Conservation (phyloP, 805 yeast genomes). For the Pachysolen tannophilus region DNA sequence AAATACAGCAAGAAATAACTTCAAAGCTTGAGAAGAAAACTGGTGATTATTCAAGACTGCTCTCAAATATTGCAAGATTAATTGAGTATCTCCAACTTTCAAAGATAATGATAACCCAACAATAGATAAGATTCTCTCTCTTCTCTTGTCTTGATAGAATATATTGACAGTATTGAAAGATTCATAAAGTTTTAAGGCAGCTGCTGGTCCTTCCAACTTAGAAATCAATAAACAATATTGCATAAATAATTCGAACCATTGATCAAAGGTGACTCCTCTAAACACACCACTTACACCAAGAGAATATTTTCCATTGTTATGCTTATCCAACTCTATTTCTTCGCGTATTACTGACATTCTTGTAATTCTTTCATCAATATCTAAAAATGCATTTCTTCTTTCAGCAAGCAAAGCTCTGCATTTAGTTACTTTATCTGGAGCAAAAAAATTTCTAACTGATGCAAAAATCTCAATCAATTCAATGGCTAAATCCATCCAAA, state of each 20-base stretch:
- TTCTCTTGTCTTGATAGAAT: slow-evolving; percentile 56
- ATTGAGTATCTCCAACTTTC: slow-evolving; percentile 40
- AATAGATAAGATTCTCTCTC: slow-evolving; percentile 39
- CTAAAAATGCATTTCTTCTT: slow-evolving; percentile 52
- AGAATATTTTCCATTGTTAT: slow-evolving; percentile 16
- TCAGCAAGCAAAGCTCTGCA: slow-evolving; percentile 63
- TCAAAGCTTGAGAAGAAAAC: slow-evolving; percentile 62
- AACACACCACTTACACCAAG: slow-evolving; percentile 46
- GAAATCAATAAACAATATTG: slow-evolving; percentile 67
- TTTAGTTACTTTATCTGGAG: slow-evolving; percentile 61
- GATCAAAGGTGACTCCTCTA: slow-evolving; percentile 67
- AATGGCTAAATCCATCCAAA: slow-evolving; percentile 81
- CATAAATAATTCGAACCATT: slow-evolving; percentile 83
- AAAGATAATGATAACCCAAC: slow-evolving; percentile 18
- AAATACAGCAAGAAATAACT: slow-evolving; percentile 60
- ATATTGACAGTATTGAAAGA: slow-evolving; percentile 74
- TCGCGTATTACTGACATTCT: slow-evolving; percentile 60
- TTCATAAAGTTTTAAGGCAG: slow-evolving; percentile 62
- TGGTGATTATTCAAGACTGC: slow-evolving; percentile 59
- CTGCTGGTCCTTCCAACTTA: slow-evolving; percentile 46
- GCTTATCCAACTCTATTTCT: slow-evolving; percentile 32
- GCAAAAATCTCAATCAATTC: slow-evolving; percentile 80
- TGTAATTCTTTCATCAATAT: slow-evolving; percentile 65
- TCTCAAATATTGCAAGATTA: slow-evolving; percentile 53
- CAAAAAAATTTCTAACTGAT: slow-evolving; percentile 69